These are phyloP conservation scores for Penicillium janthinellum DNA, from an alignment of 2,329 filamentous ascomycete species.

Conservation along the genomic window DNA sequence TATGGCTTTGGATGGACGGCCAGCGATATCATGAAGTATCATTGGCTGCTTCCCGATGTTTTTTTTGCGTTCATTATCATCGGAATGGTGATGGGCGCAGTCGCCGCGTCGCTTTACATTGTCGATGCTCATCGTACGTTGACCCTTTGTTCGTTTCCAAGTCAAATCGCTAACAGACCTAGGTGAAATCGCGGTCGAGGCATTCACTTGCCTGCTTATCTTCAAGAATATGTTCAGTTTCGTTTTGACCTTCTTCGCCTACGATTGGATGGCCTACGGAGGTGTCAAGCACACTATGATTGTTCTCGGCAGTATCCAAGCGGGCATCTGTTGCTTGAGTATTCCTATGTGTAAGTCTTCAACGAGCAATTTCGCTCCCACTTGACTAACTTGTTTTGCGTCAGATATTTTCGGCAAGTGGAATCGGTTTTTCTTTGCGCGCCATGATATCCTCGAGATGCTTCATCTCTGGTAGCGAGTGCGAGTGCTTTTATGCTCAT, in stretches of 20 bases:
- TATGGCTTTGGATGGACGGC: slow-evolving; percentile 82
- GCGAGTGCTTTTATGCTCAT: neutral
- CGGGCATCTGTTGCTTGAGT: slow-evolving; percentile 72
- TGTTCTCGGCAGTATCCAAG: slow-evolving; percentile 73
- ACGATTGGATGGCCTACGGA: slow-evolving; percentile 71
- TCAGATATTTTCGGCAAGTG: slow-evolving; percentile 77
- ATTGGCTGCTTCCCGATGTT: slow-evolving; percentile 73
- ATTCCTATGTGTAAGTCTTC: slow-evolving; percentile 74
- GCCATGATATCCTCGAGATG: slow-evolving; percentile 68
- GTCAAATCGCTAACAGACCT: slow-evolving; percentile 12
- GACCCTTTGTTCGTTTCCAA: neutral
- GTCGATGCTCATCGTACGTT: slow-evolving; percentile 84
- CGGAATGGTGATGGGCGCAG: slow-evolving; percentile 89
- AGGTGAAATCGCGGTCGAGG: slow-evolving; percentile 82
- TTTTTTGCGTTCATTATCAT: slow-evolving; percentile 84
- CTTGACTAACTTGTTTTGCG: neutral
- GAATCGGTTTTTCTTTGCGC: slow-evolving; percentile 72
- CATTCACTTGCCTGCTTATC: slow-evolving; percentile 84
- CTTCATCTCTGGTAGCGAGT: slow-evolving; percentile 30
- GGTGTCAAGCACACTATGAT: slow-evolving; percentile 66
- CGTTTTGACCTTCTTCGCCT: slow-evolving; percentile 78
- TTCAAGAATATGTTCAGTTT: slow-evolving; percentile 97
- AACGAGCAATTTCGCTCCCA: neutral
- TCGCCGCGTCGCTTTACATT: slow-evolving; percentile 82
- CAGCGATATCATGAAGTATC: slow-evolving; percentile 61